Percentiles rank a stretch among this genome's conserved stretches.
phyloP scores from a whole-genome alignment of 2,329 filamentous ascomycete species.

The Aschersonia sp. region DNA sequence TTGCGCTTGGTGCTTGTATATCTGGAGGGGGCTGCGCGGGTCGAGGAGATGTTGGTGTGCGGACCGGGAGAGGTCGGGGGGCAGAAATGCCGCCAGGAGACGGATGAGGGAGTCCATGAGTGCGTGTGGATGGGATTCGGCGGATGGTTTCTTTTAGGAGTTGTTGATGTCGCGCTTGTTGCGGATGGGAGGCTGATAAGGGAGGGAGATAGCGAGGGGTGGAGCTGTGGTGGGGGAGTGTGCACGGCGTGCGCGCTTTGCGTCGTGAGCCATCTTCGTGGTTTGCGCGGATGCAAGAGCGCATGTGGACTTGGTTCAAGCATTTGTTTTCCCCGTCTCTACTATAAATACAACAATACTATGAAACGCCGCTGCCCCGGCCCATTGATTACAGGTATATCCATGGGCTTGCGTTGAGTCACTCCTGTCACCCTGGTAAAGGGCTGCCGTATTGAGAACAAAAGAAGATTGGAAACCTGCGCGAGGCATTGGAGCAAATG shows the following conservation, averaged over 20 bases:
- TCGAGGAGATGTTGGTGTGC: conserved; percentile 33
- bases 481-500: too few relatives aligned
- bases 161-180: background rate
- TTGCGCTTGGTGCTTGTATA: conserved; percentile 19
- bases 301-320: too few relatives aligned
- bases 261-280: background rate
- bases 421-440: too few relatives aligned
- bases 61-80: conserved; percentile 26
- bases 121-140: background rate
- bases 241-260: background rate
- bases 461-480: too few relatives aligned
- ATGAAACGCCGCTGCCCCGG: too few relatives aligned
- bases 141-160: background rate
- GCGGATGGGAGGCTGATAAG: background rate
- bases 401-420: too few relatives aligned
- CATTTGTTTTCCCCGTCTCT: too few relatives aligned
- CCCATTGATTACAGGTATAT: too few relatives aligned
- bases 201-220: background rate
- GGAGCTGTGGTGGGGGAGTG: background rate
- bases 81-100: conserved; percentile 26
- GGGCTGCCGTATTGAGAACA: too few relatives aligned
- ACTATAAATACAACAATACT: too few relatives aligned
- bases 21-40: conserved; percentile 29
- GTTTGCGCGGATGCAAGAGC: too few relatives aligned
- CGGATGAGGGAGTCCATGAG: conserved; percentile 6